Base-by-base conservation (phyloP, 2,329 filamentous ascomycete genomes). In the Grosmannia clavigera region DNA sequence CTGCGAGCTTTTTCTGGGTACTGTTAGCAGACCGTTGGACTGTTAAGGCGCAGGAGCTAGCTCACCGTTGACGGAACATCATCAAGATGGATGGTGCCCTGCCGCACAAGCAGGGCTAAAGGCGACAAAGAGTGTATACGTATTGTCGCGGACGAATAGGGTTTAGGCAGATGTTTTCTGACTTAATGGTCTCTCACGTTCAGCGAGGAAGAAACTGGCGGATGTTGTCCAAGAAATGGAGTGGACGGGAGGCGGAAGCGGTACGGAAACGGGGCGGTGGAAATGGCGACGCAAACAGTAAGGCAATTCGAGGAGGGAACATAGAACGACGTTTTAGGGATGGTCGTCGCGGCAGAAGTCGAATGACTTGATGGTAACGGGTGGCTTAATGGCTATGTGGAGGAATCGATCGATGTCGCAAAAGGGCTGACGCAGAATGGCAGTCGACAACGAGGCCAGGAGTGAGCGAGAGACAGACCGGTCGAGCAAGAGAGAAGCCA, bases 1-100 rank as follows among this genome's bases (percentile, higher is more conserved):
- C 73, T 91, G 88, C 60, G 88, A 85, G 72, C 83, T 90, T 69
- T 82, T 88, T 75, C 86, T 89, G 53, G 29, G 6, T 38, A 52
- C n/a, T 6, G 16, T 58, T 22, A 55, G 31, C 52, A 54, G 33
- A 54, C 16, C 31, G 10, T 7, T 7, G 53, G 16, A 40, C 3
- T 46, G 29, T 63, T 25, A 51, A 12, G 2, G 27, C 7, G 22
- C 25, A 5, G 22, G 25, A 12, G 48, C 22, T 14, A 25, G 11
- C 69, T 57, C 63, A 72, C 70, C 70, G 68, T 67, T 72, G 70
- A 55, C 70, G 65, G 64, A 72, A 72, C 70, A 72, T 72, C 11
- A 59, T 60, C 55, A 58, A 33, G 25, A 14, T 58, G 33, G 55
- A 7, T 35, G 27, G 58, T 61, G 63, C 60, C 65, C 66, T 64